Evolutionary conservation across 2,329 filamentous ascomycete genomes (phyloP).

Genomic region (Talaromyces marneffei): DNA sequence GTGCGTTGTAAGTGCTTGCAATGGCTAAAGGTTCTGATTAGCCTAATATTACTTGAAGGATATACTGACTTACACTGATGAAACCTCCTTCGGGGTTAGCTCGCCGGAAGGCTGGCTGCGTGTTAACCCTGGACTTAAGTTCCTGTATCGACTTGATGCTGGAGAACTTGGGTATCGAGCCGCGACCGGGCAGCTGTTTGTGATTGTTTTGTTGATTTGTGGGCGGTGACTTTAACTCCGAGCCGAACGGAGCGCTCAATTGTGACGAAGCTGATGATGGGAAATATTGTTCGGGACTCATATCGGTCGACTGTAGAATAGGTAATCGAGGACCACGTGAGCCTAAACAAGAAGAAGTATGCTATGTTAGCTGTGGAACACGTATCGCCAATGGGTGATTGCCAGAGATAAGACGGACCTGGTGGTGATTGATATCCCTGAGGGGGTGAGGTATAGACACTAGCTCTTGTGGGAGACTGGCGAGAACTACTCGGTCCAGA

Average conservation of each 20-base stretch:
- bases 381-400: background rate
- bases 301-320: constrained; percentile 64
- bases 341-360: constrained; percentile 37
- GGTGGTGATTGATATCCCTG: constrained; percentile 56
- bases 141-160: constrained; percentile 69
- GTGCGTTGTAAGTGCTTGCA: constrained; percentile 91
- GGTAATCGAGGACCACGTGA: constrained; percentile 61
- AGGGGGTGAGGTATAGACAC: constrained; percentile 51
- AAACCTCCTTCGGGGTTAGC: constrained; percentile 97
- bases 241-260: constrained; percentile 61
- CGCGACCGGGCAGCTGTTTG: constrained; percentile 42
- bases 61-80: constrained; percentile 67
- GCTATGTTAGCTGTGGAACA: constrained; percentile 19
- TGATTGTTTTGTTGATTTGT: constrained; percentile 44
- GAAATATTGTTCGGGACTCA: constrained; percentile 64
- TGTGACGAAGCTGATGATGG: constrained; percentile 63
- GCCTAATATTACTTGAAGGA: background rate
- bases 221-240: constrained; percentile 48
- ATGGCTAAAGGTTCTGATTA: constrained; percentile 55
- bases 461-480: constrained; percentile 67
- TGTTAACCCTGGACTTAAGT: constrained; percentile 73
- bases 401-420: constrained; percentile 35
- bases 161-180: constrained; percentile 80
- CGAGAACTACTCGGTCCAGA: constrained; percentile 48
- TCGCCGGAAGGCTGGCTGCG: constrained; percentile 83